phyloP scores from a whole-genome alignment of 1,139 yeast species.

The Hyphopichia burtonii region DNA sequence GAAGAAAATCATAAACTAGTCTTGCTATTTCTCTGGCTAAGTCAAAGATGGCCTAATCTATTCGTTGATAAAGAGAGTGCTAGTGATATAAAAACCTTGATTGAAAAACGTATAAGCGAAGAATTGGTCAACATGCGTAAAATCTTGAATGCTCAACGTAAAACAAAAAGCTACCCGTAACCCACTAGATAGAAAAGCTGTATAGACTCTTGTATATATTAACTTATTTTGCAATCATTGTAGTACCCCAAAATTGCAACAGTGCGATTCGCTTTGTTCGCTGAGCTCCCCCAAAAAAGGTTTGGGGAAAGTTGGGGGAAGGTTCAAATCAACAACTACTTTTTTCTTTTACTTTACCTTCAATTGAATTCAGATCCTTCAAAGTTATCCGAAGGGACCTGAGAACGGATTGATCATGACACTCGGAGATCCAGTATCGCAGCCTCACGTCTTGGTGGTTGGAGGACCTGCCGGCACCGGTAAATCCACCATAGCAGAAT shows the following conservation, averaged over 20 bases:
- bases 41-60: slow-evolving; percentile 80
- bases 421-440: background rate
- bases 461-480: slow-evolving; percentile 98
- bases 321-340: no score
- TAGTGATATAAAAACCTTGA: slow-evolving; percentile 58
- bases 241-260: no score
- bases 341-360: background rate
- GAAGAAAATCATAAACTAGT: slow-evolving; percentile 73
- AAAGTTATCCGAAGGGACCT: no score
- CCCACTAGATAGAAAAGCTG: no score
- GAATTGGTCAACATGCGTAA: slow-evolving; percentile 48
- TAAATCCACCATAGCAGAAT: slow-evolving; percentile 73
- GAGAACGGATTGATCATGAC: background rate
- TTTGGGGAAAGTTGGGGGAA: background rate
- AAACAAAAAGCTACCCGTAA: no score
- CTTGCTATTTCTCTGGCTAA: slow-evolving; percentile 78
- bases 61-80: slow-evolving; percentile 81
- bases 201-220: no score
- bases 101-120: slow-evolving; percentile 65
- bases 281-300: background rate
- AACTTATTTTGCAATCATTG: no score
- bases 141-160: slow-evolving; percentile 10
- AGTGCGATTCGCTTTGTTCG: background rate
- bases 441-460: slow-evolving; percentile 19
- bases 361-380: background rate